Conservation (phyloP, 73 alveolate genomes). For the Paramecium caudatum region DNA sequence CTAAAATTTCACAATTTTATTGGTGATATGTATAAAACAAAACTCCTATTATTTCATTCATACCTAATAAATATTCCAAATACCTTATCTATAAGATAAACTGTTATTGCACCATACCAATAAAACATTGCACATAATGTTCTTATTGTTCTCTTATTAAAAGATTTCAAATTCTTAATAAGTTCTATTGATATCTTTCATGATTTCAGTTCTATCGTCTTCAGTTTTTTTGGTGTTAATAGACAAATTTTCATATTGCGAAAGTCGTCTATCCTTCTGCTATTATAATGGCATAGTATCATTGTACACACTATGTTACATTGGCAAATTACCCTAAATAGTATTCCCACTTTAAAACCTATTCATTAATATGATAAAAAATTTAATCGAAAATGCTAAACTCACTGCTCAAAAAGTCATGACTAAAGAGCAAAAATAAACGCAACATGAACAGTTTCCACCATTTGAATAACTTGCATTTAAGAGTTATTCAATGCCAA, state of each 20-base stretch:
- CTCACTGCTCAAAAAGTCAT: constrained; percentile 57
- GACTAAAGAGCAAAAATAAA: not conserved
- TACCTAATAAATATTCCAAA: not conserved
- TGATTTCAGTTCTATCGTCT: constrained; percentile 28
- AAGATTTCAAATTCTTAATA: constrained; percentile 43
- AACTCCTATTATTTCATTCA: constrained; percentile 58
- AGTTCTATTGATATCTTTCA: constrained; percentile 65
- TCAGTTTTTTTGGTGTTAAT: constrained; percentile 9
- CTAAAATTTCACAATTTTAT: not conserved
- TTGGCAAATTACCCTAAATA: constrained; percentile 54
- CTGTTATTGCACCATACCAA: constrained; percentile 45
- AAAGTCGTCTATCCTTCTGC: too few relatives aligned
- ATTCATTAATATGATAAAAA: constrained; percentile 37
- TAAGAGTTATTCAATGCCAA: constrained; percentile 21
- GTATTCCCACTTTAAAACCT: constrained; percentile 43
- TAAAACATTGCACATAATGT: constrained; percentile 8
- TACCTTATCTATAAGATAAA: constrained; percentile 54
- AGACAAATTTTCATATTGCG: not conserved
- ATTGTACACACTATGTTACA: too few relatives aligned
- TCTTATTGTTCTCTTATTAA: not conserved
- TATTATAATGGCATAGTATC: too few relatives aligned
- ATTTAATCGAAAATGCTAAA: constrained; percentile 67
- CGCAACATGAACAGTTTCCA: constrained; percentile 5
- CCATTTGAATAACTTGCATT: constrained; percentile 40
- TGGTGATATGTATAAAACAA: constrained; percentile 9